Percentiles rank a stretch among this genome's conserved stretches.
These are phyloP conservation scores for Knoxdaviesia proteae DNA, from an alignment of 2,329 filamentous ascomycete genomes.

Conservation along the genomic window DNA sequence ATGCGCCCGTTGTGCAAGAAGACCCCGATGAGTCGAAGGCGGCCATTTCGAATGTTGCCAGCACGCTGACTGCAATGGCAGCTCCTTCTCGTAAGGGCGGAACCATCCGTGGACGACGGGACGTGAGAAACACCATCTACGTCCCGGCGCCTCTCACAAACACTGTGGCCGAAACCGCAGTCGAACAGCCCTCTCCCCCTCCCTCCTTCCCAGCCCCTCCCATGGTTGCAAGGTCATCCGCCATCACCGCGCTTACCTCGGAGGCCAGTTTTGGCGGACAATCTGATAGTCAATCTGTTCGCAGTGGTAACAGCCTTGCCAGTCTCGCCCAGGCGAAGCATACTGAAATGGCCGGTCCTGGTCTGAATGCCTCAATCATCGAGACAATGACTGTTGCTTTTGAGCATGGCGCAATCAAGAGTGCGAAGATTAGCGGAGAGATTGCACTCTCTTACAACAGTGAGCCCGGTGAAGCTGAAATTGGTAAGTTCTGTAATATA, in stretches of 20 bases:
- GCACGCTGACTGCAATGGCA: slow-evolving; percentile 42
- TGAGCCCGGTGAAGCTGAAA: slow-evolving; percentile 21
- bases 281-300: slow-evolving; percentile 79
- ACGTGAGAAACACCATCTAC: slow-evolving; percentile 82
- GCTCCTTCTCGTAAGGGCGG: slow-evolving; percentile 49
- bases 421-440: slow-evolving; percentile 63
- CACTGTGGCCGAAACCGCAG: slow-evolving; percentile 8
- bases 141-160: slow-evolving; percentile 27
- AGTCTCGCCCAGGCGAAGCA: slow-evolving; percentile 53
- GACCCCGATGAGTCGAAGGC: slow-evolving; percentile 54
- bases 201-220: slow-evolving; percentile 8
- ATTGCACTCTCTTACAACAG: slow-evolving; percentile 68
- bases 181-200: neutral
- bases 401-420: slow-evolving; percentile 49
- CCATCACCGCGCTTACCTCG: slow-evolving; percentile 36
- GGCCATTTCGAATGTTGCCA: slow-evolving; percentile 55
- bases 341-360: slow-evolving; percentile 58
- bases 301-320: slow-evolving; percentile 65
- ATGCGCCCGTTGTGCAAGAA: slow-evolving; percentile 58
- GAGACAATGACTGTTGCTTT: slow-evolving; percentile 81
- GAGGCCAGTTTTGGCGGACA: slow-evolving; percentile 35
- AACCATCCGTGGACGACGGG: slow-evolving; percentile 70
- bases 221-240: slow-evolving; percentile 16
- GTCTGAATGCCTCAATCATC: slow-evolving; percentile 73
- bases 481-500: slow-evolving; percentile 17